Conservation (phyloP, 371 early-diverging fungal species). For the Paraphysoderma sedebokerense region DNA sequence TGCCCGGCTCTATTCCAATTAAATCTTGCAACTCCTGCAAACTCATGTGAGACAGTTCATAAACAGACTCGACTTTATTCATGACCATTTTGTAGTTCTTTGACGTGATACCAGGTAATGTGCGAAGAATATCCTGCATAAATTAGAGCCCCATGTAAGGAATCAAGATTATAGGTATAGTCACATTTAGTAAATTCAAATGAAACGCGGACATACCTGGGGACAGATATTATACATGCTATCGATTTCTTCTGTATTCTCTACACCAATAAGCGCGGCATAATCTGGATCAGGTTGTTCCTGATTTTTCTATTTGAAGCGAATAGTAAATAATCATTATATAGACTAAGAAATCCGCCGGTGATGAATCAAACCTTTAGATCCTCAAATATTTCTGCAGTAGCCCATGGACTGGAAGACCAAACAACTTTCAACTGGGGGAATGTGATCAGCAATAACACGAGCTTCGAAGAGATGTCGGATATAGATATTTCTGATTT, state of each 20-base stretch:
- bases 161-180: slow-evolving; percentile 1
- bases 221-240: slow-evolving; percentile 47
- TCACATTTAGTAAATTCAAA: slow-evolving; percentile 1
- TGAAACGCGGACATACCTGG: slow-evolving; percentile 17
- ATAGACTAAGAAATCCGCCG: too few relatives aligned
- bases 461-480: slow-evolving; percentile 55
- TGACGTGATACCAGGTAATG: slow-evolving; percentile 66
- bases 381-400: slow-evolving; percentile 73
- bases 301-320: too few relatives aligned
- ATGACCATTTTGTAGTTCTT: slow-evolving; percentile 58
- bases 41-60: slow-evolving; percentile 32
- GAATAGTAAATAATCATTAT: too few relatives aligned
- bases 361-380: too few relatives aligned
- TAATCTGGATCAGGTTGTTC: too few relatives aligned
- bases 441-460: slow-evolving; percentile 63
- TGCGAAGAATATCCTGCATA: slow-evolving; percentile 58
- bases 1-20: slow-evolving; percentile 40
- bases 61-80: slow-evolving; percentile 35
- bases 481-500: slow-evolving; percentile 30
- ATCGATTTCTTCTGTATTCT: too few relatives aligned
- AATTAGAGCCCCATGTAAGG: too few relatives aligned
- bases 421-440: slow-evolving; percentile 74
- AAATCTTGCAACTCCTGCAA: slow-evolving; percentile 21
- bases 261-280: too few relatives aligned
- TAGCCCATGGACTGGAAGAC: slow-evolving; percentile 72